These are phyloP conservation scores for Blepharisma japonicum DNA, from an alignment of 73 alveolate species.

Conservation along the genomic window DNA sequence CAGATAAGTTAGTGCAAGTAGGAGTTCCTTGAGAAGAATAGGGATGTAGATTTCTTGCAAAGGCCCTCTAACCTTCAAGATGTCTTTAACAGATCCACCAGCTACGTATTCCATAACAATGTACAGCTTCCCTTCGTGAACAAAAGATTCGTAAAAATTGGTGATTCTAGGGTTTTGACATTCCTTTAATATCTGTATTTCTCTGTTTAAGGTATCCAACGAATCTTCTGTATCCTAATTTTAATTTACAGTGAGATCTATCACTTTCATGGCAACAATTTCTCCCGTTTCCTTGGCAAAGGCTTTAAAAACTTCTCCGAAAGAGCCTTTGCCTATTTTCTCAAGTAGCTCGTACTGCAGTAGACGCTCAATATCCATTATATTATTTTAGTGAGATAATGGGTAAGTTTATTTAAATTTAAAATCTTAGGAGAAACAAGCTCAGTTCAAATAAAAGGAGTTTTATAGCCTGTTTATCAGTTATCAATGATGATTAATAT, in stretches of 20 bases:
- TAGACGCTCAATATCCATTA: too few species aligned
- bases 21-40: slow-evolving; percentile 33
- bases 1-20: slow-evolving; percentile 61
- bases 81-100: slow-evolving; percentile 86
- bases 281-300: slow-evolving; percentile 85
- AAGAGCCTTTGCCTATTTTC: slow-evolving; percentile 93
- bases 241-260: background rate
- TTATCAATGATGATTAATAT: too few species aligned
- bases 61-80: slow-evolving; percentile 69
- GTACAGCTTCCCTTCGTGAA: slow-evolving; percentile 66
- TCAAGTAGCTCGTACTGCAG: slow-evolving; percentile 51
- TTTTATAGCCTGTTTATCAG: too few species aligned
- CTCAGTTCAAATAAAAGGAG: too few species aligned
- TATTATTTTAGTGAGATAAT: too few species aligned
- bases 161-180: slow-evolving; percentile 75
- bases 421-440: too few species aligned
- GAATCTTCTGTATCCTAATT: too few species aligned
- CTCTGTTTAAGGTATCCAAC: slow-evolving; percentile 35
- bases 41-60: slow-evolving; percentile 54
- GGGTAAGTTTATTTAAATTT: too few species aligned
- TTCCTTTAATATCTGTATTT: slow-evolving; percentile 67
- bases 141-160: slow-evolving; percentile 63
- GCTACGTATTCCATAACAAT: slow-evolving; percentile 83
- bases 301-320: slow-evolving; percentile 94
- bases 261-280: slow-evolving; percentile 91